Conservation (phyloP, 2,329 filamentous ascomycete genomes). For the Calonectria henricotiae region DNA sequence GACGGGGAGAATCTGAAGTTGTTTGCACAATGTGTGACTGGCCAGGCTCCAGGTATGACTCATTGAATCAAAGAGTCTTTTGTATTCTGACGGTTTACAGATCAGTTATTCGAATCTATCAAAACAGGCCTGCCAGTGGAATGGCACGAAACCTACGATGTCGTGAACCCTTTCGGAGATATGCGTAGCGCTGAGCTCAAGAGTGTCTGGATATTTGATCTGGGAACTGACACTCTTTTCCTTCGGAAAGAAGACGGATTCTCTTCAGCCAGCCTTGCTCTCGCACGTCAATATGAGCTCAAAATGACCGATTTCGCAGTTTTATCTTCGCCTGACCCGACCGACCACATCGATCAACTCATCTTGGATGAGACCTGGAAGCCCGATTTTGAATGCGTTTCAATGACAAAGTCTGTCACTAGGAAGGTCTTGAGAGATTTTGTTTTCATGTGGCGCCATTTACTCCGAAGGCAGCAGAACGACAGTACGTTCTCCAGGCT, state of each 20-base stretch:
- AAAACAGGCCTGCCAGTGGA: slow-evolving; percentile 22
- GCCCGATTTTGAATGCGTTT: slow-evolving; percentile 24
- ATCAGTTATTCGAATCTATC: slow-evolving; percentile 1
- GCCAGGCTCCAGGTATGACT: slow-evolving; percentile 1
- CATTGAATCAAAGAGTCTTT: not conserved
- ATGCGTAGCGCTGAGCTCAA: slow-evolving; percentile 38
- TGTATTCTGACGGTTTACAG: not conserved
- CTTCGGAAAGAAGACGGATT: slow-evolving; percentile 39
- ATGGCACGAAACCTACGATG: slow-evolving; percentile 43
- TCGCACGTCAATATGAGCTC: slow-evolving; percentile 37
- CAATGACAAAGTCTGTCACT: slow-evolving; percentile 37
- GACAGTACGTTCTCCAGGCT: slow-evolving; percentile 41
- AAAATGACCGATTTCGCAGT: slow-evolving; percentile 38
- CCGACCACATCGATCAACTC: not conserved
- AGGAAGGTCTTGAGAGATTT: slow-evolving; percentile 42
- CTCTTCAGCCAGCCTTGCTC: slow-evolving; percentile 34
- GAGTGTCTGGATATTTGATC: slow-evolving; percentile 46
- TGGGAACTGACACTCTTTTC: slow-evolving; percentile 39
- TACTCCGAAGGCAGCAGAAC: slow-evolving; percentile 42
- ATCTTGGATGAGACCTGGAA: slow-evolving; percentile 32
- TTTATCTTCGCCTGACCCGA: slow-evolving; percentile 18
- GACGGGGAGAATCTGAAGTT: not conserved
- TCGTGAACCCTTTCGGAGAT: slow-evolving; percentile 48
- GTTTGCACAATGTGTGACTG: not conserved
- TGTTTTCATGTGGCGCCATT: slow-evolving; percentile 45